Percentiles rank a stretch among this genome's conserved stretches.
These are phyloP conservation scores for Nicotiana otophora DNA, from an alignment of 257 asterid species.

Conservation along the genomic window DNA sequence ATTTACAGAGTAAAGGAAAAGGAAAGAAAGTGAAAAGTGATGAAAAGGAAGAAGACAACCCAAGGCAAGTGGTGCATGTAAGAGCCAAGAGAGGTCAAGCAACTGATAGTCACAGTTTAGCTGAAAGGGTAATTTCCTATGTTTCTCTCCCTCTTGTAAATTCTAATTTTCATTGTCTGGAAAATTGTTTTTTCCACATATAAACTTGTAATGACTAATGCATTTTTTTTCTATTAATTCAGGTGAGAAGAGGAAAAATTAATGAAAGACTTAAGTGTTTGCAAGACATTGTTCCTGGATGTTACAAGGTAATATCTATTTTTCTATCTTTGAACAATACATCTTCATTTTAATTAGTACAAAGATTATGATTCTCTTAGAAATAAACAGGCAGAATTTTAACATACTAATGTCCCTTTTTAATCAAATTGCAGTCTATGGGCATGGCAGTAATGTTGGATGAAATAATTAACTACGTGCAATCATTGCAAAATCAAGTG, in stretches of 20 bases:
- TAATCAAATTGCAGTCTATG: conserved; percentile 60
- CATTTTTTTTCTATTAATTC: conserved; percentile 5
- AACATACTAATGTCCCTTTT: neutral
- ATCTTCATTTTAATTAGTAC: neutral
- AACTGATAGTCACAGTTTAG: conserved; percentile 91
- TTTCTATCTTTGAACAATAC: neutral
- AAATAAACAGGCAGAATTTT: neutral
- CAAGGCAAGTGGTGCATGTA: conserved; percentile 69
- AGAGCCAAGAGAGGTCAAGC: conserved; percentile 91
- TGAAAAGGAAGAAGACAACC: conserved; percentile 41
- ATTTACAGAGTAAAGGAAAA: conserved; percentile 16
- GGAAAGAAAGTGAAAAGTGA: conserved; percentile 38
- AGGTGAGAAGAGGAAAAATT: conserved; percentile 85
- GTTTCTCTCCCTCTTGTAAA: neutral
- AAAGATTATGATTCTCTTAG: neutral
- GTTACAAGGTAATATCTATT: conserved; percentile 53
- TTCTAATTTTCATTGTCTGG: neutral
- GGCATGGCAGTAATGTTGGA: conserved; percentile 96
- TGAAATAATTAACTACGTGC: conserved; percentile 80
- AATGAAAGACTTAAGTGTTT: conserved; percentile 72
- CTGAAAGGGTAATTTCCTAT: conserved; percentile 61
- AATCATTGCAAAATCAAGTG: conserved; percentile 81
- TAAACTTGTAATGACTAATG: neutral
- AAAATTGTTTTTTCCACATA: neutral
- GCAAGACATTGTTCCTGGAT: conserved; percentile 93